A percentile compares a stretch with the other conserved stretches of the same genome.
Conservation (phyloP, 2,329 filamentous ascomycete species). For the Claviceps spartinae region DNA sequence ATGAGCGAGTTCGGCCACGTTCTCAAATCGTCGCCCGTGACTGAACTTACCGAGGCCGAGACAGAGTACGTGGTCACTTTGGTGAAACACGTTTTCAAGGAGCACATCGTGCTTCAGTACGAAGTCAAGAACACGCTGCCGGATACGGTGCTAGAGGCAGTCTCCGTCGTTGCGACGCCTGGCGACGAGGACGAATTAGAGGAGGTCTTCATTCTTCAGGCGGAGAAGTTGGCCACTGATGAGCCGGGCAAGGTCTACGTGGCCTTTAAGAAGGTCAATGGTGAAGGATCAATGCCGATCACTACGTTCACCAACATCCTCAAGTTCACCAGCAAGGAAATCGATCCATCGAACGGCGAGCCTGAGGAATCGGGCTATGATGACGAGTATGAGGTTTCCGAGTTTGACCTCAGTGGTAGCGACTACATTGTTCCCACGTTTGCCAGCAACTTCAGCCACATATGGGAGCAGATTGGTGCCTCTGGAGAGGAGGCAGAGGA, state of each 20-base stretch:
- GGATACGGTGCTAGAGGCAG: constrained; percentile 80
- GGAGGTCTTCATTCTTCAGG: constrained; percentile 89
- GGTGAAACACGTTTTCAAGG: constrained; percentile 96
- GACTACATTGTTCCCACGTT: constrained; percentile 93
- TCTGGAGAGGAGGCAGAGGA: constrained; percentile 81
- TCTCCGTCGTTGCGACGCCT: constrained; percentile 69
- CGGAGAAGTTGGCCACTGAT: constrained; percentile 67
- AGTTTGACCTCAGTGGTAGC: constrained; percentile 78
- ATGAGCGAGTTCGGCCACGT: constrained; percentile 79
- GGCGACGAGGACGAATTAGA: constrained; percentile 70
- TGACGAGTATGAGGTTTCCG: constrained; percentile 93
- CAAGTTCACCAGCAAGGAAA: constrained; percentile 96
- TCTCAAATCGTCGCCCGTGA: constrained; percentile 75
- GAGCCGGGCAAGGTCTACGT: constrained; percentile 91
- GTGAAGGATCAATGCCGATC: constrained; percentile 62
- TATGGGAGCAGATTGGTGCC: constrained; percentile 90
- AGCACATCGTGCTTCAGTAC: constrained; percentile 90
- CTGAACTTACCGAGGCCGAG: constrained; percentile 91
- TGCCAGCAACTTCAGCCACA: constrained; percentile 85
- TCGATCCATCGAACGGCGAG: constrained; percentile 86
- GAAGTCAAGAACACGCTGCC: constrained; percentile 95
- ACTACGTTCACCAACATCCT: constrained; percentile 82
- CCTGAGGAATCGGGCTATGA: constrained; percentile 89
- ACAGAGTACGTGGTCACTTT: constrained; percentile 92
- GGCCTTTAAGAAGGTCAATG: constrained; percentile 73